Evolutionary conservation across 345 rosid species (phyloP).

Genomic region (Aquilaria malaccensis): DNA sequence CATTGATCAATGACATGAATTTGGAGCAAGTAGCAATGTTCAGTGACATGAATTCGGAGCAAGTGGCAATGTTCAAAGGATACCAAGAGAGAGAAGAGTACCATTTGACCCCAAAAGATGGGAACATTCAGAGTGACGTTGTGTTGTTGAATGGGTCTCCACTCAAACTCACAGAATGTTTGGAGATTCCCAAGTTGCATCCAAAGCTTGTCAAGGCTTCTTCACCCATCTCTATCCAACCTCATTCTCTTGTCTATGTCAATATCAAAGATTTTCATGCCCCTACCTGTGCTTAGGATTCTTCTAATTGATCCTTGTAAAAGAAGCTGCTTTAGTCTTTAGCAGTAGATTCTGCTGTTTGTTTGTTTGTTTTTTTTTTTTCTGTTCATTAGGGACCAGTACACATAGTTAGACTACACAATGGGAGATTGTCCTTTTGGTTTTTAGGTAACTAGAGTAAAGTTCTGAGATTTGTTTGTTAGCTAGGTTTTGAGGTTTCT

Average conservation of each 20-base stretch:
- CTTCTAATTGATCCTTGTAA: not conserved
- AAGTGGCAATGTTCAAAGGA: not conserved
- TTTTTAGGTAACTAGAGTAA: not conserved
- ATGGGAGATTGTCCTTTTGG: not conserved
- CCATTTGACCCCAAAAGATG: slow-evolving; percentile 49
- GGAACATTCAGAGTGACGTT: slow-evolving; percentile 52
- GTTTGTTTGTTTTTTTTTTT: not conserved
- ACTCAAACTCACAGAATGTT: slow-evolving; percentile 28
- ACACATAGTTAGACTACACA: too few species aligned
- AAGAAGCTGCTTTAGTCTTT: slow-evolving; percentile 5
- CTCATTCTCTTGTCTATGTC: slow-evolving; percentile 35
- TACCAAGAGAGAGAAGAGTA: slow-evolving; percentile 37
- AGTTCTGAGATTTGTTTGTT: too few species aligned
- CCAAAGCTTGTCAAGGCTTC: slow-evolving; percentile 32
- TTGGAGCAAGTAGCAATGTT: not conserved
- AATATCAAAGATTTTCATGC: too few species aligned
- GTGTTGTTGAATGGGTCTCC: slow-evolving; percentile 44
- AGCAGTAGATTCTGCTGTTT: not conserved
- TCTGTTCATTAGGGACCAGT: not conserved
- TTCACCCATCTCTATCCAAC: slow-evolving; percentile 26
- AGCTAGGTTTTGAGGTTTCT: too few species aligned
- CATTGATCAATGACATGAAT: slow-evolving; percentile 26
- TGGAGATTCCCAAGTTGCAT: slow-evolving; percentile 37
- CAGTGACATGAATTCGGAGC: not conserved
- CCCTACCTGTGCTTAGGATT: too few species aligned